A percentile compares a stretch with the other conserved stretches of the same genome.
phyloP scores from a whole-genome alignment of 495 filamentous ascomycete genomes.

The Trichoderma virens region DNA sequence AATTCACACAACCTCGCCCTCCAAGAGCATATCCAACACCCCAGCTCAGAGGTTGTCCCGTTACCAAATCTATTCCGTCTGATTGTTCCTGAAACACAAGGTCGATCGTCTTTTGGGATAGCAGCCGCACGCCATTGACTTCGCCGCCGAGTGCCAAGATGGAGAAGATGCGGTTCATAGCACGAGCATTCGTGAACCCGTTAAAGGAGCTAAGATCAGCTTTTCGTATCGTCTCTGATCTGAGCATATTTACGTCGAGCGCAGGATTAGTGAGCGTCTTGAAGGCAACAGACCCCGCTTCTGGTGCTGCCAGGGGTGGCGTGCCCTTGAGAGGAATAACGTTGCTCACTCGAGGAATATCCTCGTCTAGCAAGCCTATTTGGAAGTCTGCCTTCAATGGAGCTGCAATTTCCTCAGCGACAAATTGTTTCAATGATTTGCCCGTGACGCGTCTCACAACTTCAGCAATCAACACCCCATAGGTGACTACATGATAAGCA shows the following conservation, averaged over 20 bases:
- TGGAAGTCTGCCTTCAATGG: not conserved
- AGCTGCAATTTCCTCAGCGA: not conserved
- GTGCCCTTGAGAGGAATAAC: not conserved
- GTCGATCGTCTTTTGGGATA: not conserved
- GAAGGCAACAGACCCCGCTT: not conserved
- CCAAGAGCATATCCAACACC: not conserved
- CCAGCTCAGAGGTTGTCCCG: not conserved
- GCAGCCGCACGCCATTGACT: not conserved
- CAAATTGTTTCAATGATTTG: not conserved
- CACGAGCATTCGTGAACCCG: not conserved
- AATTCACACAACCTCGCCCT: not conserved
- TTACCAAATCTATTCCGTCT: not conserved
- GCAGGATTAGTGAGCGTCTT: not conserved
- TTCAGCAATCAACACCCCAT: not conserved
- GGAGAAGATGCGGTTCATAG: not conserved
- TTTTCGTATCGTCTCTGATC: not conserved
- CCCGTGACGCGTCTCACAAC: not conserved
- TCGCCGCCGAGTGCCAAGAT: not conserved
- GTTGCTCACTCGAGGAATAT: not conserved
- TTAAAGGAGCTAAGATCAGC: not conserved
- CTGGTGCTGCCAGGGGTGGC: not conserved
- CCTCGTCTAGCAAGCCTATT: not conserved
- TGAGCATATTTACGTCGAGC: not conserved
- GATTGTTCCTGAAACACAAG: not conserved
- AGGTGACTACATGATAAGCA: not conserved